Evolutionary conservation across 352 stramenopile genomes (phyloP).

Genomic region (Globisporangium nagaii): DNA sequence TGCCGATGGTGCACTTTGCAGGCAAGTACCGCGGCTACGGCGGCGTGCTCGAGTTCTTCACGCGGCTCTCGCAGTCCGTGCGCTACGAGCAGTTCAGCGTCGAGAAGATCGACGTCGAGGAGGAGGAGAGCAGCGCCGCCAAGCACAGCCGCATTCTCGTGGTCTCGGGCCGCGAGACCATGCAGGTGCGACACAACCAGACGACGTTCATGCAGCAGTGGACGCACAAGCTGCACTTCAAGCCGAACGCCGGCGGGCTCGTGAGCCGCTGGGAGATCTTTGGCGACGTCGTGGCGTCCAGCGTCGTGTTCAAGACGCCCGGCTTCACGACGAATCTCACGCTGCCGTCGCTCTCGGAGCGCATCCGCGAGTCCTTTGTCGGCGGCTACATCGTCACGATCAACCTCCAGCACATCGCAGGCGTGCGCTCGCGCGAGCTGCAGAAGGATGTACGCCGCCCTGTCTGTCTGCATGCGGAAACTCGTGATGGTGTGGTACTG

Average conservation of each 20-base stretch:
- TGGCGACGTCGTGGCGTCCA: slow-evolving; percentile 79
- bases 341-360: slow-evolving; percentile 69
- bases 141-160: slow-evolving; percentile 56
- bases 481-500: background rate
- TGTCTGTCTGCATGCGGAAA: background rate
- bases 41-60: slow-evolving; percentile 77
- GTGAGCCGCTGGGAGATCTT: slow-evolving; percentile 84
- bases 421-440: slow-evolving; percentile 54
- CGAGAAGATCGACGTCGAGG: slow-evolving; percentile 62
- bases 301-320: slow-evolving; percentile 77
- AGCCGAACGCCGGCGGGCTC: slow-evolving; percentile 34
- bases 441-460: slow-evolving; percentile 41
- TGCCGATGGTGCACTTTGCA: slow-evolving; percentile 87
- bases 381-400: slow-evolving; percentile 77
- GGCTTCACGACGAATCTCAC: slow-evolving; percentile 78
- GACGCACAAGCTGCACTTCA: slow-evolving; percentile 84
- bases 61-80: slow-evolving; percentile 57
- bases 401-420: slow-evolving; percentile 55
- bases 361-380: slow-evolving; percentile 81
- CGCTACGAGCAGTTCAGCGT: slow-evolving; percentile 74
- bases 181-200: slow-evolving; percentile 79
- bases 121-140: slow-evolving; percentile 20
- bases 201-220: slow-evolving; percentile 86
- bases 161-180: slow-evolving; percentile 70
- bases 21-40: slow-evolving; percentile 75